Conservation (phyloP, 805 yeast species). For the Peterozyma toletana region DNA sequence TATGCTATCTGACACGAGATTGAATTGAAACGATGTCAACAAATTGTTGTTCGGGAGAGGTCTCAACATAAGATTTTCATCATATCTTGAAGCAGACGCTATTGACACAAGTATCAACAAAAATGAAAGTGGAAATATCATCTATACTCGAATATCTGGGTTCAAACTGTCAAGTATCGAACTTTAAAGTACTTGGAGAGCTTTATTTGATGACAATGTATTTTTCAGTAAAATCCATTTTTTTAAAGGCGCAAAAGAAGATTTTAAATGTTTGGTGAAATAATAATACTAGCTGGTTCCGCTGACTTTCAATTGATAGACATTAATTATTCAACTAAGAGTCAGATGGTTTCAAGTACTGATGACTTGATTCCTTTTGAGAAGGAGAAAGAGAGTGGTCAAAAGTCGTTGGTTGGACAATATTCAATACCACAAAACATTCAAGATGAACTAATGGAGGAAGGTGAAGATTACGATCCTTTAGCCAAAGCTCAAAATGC, state of each 20-base stretch:
- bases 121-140: background rate
- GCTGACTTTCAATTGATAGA: too few relatives aligned
- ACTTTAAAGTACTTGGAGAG: too few relatives aligned
- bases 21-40: conserved; percentile 65
- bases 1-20: conserved; percentile 42
- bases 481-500: conserved; percentile 16
- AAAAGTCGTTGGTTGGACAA: conserved; percentile 6
- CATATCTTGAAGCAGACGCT: conserved; percentile 25
- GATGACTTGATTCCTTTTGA: conserved; percentile 5
- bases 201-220: too few relatives aligned
- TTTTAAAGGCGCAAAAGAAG: too few relatives aligned
- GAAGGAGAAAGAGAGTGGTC: conserved; percentile 2
- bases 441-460: conserved; percentile 9
- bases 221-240: too few relatives aligned
- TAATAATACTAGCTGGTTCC: too few relatives aligned
- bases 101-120: background rate
- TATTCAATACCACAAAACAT: conserved; percentile 11
- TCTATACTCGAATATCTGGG: background rate
- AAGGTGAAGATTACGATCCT: conserved; percentile 16
- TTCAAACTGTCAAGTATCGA: too few relatives aligned
- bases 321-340: too few relatives aligned
- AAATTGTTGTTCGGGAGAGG: conserved; percentile 73
- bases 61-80: conserved; percentile 53
- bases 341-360: too few relatives aligned
- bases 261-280: too few relatives aligned